phyloP scores from a whole-genome alignment of 148 eudicot genomes.

The Chenopodium berlandieri region DNA sequence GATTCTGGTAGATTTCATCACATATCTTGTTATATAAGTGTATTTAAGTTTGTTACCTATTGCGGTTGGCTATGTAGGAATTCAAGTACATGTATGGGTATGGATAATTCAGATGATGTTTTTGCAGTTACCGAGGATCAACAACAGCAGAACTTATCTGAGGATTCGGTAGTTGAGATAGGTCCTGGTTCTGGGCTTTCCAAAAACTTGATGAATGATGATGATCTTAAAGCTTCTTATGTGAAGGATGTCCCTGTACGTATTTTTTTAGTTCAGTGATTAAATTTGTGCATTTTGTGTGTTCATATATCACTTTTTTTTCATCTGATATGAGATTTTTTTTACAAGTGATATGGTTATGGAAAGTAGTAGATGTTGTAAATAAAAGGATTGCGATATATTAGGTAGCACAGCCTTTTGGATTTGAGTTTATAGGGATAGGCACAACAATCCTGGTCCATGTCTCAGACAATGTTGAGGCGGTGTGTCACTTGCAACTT shows the following conservation, averaged over 20 bases:
- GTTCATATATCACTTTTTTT: background rate
- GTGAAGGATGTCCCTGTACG: conserved; percentile 67
- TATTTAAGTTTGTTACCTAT: background rate
- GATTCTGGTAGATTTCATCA: conserved; percentile 58
- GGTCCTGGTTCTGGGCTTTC: conserved; percentile 54
- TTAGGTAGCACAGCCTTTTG: background rate
- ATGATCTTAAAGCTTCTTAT: conserved; percentile 66
- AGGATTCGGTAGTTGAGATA: conserved; percentile 58
- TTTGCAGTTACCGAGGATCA: conserved; percentile 63
- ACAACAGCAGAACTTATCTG: conserved; percentile 55
- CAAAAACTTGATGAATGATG: conserved; percentile 61
- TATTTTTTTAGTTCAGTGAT: conserved; percentile 4
- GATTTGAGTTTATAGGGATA: background rate
- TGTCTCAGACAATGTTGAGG: no score
- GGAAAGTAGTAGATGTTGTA: background rate
- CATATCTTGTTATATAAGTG: background rate
- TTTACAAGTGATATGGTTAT: background rate
- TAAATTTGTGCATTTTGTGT: background rate
- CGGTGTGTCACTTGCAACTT: no score
- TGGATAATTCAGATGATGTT: conserved; percentile 43
- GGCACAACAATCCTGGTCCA: no score
- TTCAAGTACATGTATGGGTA: background rate
- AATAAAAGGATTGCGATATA: background rate
- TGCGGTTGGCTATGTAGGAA: background rate
- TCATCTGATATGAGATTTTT: background rate